A percentile compares a stretch with the other conserved stretches of the same genome.
These are phyloP conservation scores for Dunaliella sp. DNA, from an alignment of 139 green algal species.

Conservation along the genomic window DNA sequence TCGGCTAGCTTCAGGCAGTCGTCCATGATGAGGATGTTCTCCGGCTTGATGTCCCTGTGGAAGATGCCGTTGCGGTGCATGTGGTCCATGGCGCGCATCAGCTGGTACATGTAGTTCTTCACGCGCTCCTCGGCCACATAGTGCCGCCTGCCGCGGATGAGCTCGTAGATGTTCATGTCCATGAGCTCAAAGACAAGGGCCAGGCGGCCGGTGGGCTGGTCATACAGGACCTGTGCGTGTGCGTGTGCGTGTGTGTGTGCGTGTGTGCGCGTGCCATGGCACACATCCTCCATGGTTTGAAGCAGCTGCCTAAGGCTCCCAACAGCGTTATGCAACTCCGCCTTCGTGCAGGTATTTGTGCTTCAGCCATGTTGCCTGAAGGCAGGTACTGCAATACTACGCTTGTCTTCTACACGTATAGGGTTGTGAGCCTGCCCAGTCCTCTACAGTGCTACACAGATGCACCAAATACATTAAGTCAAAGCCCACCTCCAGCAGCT, in stretches of 20 bases:
- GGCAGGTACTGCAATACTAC: too few relatives aligned
- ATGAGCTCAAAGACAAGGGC: slow-evolving; percentile 91
- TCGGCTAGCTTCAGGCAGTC: slow-evolving; percentile 83
- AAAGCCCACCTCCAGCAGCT: slow-evolving; percentile 67
- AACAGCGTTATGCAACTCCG: too few relatives aligned
- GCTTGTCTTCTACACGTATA: too few relatives aligned
- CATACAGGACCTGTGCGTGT: slow-evolving; percentile 62
- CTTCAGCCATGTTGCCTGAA: too few relatives aligned
- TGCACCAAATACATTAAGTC: too few relatives aligned
- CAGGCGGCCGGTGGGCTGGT: slow-evolving; percentile 83
- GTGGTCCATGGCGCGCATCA: slow-evolving; percentile 86
- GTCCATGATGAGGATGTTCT: slow-evolving; percentile 89
- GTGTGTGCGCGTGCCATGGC: not conserved
- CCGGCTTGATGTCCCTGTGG: slow-evolving; percentile 87
- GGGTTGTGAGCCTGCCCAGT: too few relatives aligned
- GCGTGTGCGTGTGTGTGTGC: not conserved
- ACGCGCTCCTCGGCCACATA: slow-evolving; percentile 80
- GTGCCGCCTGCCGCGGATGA: slow-evolving; percentile 78
- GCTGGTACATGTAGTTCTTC: slow-evolving; percentile 82
- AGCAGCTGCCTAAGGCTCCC: too few relatives aligned
- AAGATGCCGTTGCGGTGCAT: slow-evolving; percentile 89
- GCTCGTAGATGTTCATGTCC: slow-evolving; percentile 73
- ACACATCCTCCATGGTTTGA: too few relatives aligned
- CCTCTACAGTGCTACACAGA: too few relatives aligned
- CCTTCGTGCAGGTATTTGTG: too few relatives aligned